Conservation (phyloP, 176 grass and related monocot species). For the Eragrostis nindensis region DNA sequence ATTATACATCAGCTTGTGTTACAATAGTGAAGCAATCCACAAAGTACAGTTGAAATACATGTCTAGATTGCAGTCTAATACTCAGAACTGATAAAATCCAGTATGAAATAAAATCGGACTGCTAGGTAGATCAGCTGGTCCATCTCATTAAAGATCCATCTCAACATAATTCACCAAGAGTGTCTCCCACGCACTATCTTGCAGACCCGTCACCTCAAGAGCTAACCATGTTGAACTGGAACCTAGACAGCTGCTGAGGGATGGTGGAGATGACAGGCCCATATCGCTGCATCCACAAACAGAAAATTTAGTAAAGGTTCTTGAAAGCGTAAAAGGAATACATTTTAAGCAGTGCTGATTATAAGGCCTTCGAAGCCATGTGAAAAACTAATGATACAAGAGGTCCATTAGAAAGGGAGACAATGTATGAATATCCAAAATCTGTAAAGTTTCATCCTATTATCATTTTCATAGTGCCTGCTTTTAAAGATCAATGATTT, state of each 20-base stretch:
- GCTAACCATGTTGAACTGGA: slow-evolving; percentile 97
- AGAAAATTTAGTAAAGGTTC: neutral
- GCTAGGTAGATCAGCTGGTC: slow-evolving; percentile 30
- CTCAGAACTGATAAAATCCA: slow-evolving; percentile 16
- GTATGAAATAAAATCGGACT: slow-evolving; percentile 35
- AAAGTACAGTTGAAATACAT: neutral
- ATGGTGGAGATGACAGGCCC: slow-evolving; percentile 98
- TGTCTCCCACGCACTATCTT: slow-evolving; percentile 14
- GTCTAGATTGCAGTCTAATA: too few relatives aligned
- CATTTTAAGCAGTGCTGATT: neutral
- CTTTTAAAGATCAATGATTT: too few relatives aligned
- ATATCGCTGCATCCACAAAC: slow-evolving; percentile 71
- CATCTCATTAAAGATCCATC: slow-evolving; percentile 12
- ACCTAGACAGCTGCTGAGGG: slow-evolving; percentile 90
- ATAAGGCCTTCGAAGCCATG: slow-evolving; percentile 2
- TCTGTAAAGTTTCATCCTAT: neutral
- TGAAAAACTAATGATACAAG: neutral
- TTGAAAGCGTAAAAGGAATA: neutral
- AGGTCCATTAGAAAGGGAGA: neutral
- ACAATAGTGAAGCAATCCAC: slow-evolving; percentile 9
- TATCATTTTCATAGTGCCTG: too few relatives aligned
- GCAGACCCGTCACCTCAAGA: slow-evolving; percentile 50
- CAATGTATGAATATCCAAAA: neutral
- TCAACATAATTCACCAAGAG: neutral
- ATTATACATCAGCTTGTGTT: slow-evolving; percentile 4